Base-by-base conservation (phyloP, 768 basidiomycete species). In the Lactifluus hygrophoroides region DNA sequence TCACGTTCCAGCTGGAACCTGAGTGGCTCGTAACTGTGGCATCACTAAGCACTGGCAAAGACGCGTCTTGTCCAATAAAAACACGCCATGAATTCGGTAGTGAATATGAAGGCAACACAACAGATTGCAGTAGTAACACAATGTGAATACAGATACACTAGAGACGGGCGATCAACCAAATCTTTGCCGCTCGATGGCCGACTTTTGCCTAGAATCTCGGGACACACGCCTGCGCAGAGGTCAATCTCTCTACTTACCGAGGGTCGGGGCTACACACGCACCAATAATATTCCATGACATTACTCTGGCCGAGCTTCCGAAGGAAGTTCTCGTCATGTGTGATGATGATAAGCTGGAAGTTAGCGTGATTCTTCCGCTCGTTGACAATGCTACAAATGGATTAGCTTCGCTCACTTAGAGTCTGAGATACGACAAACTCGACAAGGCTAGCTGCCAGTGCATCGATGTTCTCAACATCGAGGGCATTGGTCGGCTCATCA, bases 251-350 rank as follows among this genome's bases (percentile, higher is more conserved):
- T 11, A 10, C 21, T 21, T 38, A 40, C 30, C n/a, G 25, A 56
- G 14, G 38, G 28, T 56, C 5, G 16, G 50, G 23, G 10, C 28
- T 16, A 27, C 38, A 19, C 23, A 35, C 83, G 66, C 62, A 90
- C 93, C 93, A 96, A 69, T 92, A 97, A 67, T 93, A 85, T 65
- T 96, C 92, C 81, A 98, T 88, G n/a, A 91, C 90, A 63, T 91
- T 86, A 61, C 81, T 81, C 61, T 93, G 89, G 1, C 94, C 94
- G 27, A 98, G 80, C 67, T 91, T 91, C 34, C 84, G 80, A 48
- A 99, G 77, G 76, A 99, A 98, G 59, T 84, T 88, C 71, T 98
- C 95, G 73, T 97, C 94, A 71, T 97, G 95, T 3, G 96, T 99
- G 71, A 94, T 95, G 68, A 95, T 86, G 66, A 98, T 86, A 35